phyloP scores from a whole-genome alignment of 2,329 filamentous ascomycete species.

The Coleophoma crateriformis region DNA sequence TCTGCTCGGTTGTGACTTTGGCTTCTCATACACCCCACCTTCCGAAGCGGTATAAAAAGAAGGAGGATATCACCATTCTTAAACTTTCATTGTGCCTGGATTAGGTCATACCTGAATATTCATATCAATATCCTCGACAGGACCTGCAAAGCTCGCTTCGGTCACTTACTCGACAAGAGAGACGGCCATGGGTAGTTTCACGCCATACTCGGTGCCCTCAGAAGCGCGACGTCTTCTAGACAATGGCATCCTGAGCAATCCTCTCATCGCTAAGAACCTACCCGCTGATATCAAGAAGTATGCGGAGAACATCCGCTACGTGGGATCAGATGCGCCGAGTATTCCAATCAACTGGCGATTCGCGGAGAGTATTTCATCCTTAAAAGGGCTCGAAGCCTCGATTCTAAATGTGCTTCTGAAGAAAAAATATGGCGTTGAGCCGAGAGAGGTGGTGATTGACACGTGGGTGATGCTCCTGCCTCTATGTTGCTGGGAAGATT shows the following conservation, averaged over 20 bases:
- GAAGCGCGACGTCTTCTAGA: constrained; percentile 25
- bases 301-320: constrained; percentile 32
- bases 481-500: too few species aligned
- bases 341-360: constrained; percentile 52
- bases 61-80: too few species aligned
- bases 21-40: too few species aligned
- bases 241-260: constrained; percentile 37
- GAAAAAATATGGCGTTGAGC: constrained; percentile 36
- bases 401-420: constrained; percentile 37
- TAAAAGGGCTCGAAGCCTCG: constrained; percentile 43
- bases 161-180: too few species aligned
- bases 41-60: too few species aligned
- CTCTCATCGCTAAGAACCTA: constrained; percentile 29
- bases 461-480: constrained; percentile 27
- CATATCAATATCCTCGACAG: too few species aligned
- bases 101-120: too few species aligned
- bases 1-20: too few species aligned
- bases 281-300: constrained; percentile 30
- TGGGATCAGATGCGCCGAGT: constrained; percentile 35
- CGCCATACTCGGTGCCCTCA: constrained; percentile 20
- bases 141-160: too few species aligned
- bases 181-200: neutral
- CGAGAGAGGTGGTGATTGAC: constrained; percentile 37
- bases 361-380: constrained; percentile 43
- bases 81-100: too few species aligned